Evolutionary conservation across 495 filamentous ascomycete species (phyloP).

Genomic region (Aspergillus conjunctus): DNA sequence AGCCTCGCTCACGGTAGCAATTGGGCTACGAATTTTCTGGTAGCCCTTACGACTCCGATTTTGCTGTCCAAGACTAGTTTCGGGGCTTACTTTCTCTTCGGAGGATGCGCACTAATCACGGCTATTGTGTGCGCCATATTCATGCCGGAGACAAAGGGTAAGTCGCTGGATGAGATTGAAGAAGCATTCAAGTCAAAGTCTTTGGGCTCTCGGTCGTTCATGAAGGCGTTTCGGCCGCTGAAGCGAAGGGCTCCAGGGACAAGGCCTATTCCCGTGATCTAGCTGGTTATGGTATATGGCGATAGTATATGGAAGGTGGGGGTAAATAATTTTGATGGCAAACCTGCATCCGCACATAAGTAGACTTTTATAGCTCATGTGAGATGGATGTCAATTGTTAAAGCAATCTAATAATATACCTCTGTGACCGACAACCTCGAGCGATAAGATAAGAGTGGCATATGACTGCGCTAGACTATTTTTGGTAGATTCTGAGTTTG

Average conservation of each 20-base stretch:
- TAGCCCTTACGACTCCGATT: constrained; percentile 65
- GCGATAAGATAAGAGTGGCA: constrained; percentile 13
- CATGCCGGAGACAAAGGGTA: constrained; percentile 65
- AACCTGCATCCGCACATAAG: too few species aligned
- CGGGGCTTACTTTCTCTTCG: constrained; percentile 65
- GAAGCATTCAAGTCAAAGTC: constrained; percentile 46
- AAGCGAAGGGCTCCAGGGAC: not conserved
- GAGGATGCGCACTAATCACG: constrained; percentile 50
- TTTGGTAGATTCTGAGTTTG: constrained; percentile 7
- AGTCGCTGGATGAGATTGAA: constrained; percentile 59
- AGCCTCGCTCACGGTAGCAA: constrained; percentile 52
- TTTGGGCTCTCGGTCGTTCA: constrained; percentile 17
- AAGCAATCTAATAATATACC: not conserved
- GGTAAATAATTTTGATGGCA: too few species aligned
- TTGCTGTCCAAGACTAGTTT: constrained; percentile 57
- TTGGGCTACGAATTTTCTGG: constrained; percentile 62
- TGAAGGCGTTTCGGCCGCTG: constrained; percentile 16
- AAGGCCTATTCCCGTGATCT: not conserved
- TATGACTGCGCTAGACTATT: not conserved
- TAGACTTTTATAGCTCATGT: too few species aligned
- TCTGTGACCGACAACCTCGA: not conserved
- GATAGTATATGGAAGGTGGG: too few species aligned
- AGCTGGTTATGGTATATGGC: not conserved
- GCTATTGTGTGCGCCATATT: constrained; percentile 50
- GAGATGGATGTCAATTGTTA: too few species aligned